Conservation (phyloP, 169 alveolate species). For the Cryptosporidium baileyi region DNA sequence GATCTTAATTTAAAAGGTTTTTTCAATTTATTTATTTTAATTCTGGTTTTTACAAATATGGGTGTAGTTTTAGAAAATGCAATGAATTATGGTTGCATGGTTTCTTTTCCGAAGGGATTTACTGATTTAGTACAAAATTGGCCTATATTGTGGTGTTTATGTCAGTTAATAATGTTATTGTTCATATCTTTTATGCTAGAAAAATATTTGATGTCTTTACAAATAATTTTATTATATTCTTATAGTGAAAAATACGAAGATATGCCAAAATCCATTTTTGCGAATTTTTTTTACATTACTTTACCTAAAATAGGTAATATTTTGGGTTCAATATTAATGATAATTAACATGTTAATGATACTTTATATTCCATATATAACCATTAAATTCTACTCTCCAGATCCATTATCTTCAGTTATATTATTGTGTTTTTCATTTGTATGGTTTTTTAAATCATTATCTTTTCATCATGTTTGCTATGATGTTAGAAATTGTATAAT, state of each 20-base stretch:
- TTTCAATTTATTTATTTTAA: constrained; percentile 82
- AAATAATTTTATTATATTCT: constrained; percentile 74
- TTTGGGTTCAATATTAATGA: constrained; percentile 76
- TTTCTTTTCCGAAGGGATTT: constrained; percentile 75
- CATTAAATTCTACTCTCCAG: constrained; percentile 78
- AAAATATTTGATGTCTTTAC: constrained; percentile 72
- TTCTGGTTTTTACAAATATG: constrained; percentile 85
- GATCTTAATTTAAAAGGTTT: constrained; percentile 85
- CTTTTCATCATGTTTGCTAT: constrained; percentile 91
- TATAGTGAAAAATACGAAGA: constrained; percentile 80
- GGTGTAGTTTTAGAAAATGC: constrained; percentile 85
- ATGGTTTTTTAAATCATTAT: constrained; percentile 85
- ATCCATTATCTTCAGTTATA: constrained; percentile 83
- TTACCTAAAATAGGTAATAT: constrained; percentile 68
- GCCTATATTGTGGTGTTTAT: constrained; percentile 72
- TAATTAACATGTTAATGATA: constrained; percentile 81
- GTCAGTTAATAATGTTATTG: constrained; percentile 56
- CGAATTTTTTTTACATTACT: too few relatives aligned
- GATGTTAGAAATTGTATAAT: constrained; percentile 82
- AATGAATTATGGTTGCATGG: constrained; percentile 85
- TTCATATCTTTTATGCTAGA: constrained; percentile 9
- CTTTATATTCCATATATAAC: constrained; percentile 84
- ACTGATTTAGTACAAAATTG: constrained; percentile 74
- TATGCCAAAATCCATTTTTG: background rate
- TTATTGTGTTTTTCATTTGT: constrained; percentile 85